Evolutionary conservation across 2,329 filamentous ascomycete species (phyloP).

Genomic region (Trichoderma breve): DNA sequence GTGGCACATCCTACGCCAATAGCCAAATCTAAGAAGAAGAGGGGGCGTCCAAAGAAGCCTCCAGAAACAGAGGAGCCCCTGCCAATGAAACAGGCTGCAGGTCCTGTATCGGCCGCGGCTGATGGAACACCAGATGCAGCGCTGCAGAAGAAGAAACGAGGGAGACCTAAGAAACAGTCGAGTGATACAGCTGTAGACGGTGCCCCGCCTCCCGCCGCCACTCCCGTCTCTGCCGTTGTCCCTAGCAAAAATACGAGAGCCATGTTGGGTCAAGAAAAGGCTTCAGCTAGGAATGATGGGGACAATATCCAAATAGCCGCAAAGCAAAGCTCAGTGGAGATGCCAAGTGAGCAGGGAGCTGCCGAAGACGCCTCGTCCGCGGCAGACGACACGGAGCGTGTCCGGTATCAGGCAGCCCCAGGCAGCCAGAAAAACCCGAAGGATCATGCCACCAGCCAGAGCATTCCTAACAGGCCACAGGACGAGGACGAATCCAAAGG

Average conservation of each 20-base stretch:
- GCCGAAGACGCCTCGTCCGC: background rate
- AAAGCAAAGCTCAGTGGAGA: background rate
- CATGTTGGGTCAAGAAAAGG: background rate
- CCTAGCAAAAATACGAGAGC: background rate
- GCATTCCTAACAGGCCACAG: background rate
- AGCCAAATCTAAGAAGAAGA: constrained; percentile 30
- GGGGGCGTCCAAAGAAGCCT: constrained; percentile 35
- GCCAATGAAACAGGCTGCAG: constrained; percentile 10
- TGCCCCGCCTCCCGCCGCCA: constrained; percentile 23
- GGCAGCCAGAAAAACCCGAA: background rate
- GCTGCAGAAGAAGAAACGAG: constrained; percentile 39
- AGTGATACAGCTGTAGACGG: background rate
- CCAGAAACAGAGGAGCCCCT: constrained; percentile 19
- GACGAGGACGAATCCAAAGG: constrained; percentile 2
- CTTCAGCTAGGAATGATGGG: background rate
- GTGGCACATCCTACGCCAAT: constrained; percentile 17
- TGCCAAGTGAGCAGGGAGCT: background rate
- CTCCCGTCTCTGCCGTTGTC: background rate
- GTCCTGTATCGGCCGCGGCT: background rate
- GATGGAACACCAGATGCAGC: constrained; percentile 2
- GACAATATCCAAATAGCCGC: background rate
- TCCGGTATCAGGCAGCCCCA: background rate
- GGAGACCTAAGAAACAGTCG: constrained; percentile 41
- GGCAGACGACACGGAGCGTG: background rate
- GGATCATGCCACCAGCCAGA: background rate